A percentile compares a stretch with the other conserved stretches of the same genome.
These are phyloP conservation scores for Porcisia hertigi DNA, from an alignment of 208 protist genomes.

Conservation along the genomic window DNA sequence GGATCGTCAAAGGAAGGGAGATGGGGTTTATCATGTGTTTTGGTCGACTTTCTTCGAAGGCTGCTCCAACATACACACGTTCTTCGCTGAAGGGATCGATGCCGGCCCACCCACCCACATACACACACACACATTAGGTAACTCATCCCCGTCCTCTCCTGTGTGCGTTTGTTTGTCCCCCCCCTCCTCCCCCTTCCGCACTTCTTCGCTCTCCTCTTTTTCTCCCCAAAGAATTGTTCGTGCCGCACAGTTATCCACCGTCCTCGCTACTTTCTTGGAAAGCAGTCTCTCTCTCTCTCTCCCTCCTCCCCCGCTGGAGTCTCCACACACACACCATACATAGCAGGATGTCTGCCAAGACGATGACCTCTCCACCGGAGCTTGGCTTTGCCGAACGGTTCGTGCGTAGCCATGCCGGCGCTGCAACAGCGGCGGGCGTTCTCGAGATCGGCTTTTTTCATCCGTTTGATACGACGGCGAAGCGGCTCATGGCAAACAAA, in stretches of 20 bases:
- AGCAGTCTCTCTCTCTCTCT: background rate
- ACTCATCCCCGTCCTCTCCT: too few relatives aligned
- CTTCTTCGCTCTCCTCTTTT: too few relatives aligned
- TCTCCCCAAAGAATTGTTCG: too few relatives aligned
- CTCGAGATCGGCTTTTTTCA: conserved; percentile 90
- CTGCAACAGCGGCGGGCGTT: conserved; percentile 71
- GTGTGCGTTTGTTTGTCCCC: background rate
- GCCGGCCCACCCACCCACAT: too few relatives aligned
- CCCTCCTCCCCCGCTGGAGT: background rate
- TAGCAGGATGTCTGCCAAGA: conserved; percentile 22
- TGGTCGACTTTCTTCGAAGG: too few relatives aligned
- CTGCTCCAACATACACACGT: too few relatives aligned
- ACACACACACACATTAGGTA: too few relatives aligned
- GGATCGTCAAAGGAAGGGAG: too few relatives aligned
- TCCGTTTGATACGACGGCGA: conserved; percentile 91
- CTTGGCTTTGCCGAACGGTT: conserved; percentile 47
- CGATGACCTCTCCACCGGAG: conserved; percentile 20
- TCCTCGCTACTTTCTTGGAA: too few relatives aligned
- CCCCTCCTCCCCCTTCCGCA: background rate
- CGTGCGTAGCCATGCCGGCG: conserved; percentile 54
- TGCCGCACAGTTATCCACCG: too few relatives aligned
- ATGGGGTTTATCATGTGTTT: too few relatives aligned
- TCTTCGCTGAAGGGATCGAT: too few relatives aligned
- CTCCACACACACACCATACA: background rate
- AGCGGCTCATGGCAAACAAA: conserved; percentile 86